phyloP scores from a whole-genome alignment of 2,329 filamentous ascomycete genomes.

The Biscogniauxia marginata region DNA sequence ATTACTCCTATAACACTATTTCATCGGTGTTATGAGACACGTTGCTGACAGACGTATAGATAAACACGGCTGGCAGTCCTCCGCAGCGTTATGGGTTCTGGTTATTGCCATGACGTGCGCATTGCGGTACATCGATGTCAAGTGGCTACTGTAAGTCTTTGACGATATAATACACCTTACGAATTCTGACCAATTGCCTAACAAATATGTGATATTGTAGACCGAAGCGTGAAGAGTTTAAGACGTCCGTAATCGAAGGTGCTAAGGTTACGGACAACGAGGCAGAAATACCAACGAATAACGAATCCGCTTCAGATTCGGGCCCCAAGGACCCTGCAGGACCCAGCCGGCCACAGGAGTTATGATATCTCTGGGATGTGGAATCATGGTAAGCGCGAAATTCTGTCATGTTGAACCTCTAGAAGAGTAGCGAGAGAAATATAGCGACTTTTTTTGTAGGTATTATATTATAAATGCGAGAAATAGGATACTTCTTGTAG shows the following conservation, averaged over 20 bases:
- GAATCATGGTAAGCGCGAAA: not conserved
- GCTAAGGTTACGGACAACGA: slow-evolving; percentile 2
- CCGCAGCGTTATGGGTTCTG: slow-evolving; percentile 42
- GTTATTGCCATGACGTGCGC: slow-evolving; percentile 45
- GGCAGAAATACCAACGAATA: not conserved
- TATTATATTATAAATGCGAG: too few relatives aligned
- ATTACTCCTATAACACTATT: not conserved
- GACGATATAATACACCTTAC: not conserved
- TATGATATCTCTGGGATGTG: not conserved
- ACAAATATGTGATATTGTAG: not conserved
- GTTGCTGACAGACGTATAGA: slow-evolving; percentile 24
- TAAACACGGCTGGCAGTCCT: slow-evolving; percentile 48
- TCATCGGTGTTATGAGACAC: not conserved
- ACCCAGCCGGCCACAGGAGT: not conserved
- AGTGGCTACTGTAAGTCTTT: slow-evolving; percentile 34
- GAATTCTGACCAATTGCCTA: slow-evolving; percentile 2
- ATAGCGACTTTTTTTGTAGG: too few relatives aligned
- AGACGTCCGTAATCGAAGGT: slow-evolving; percentile 9
- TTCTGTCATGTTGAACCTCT: too few relatives aligned
- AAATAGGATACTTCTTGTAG: too few relatives aligned
- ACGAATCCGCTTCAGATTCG: not conserved
- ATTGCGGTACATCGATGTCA: slow-evolving; percentile 44
- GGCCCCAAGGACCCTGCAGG: not conserved
- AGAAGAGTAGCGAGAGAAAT: too few relatives aligned
- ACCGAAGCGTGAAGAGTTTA: slow-evolving; percentile 16